Conservation (phyloP, 2,329 filamentous ascomycete species). For the Xylariaceae sp. region DNA sequence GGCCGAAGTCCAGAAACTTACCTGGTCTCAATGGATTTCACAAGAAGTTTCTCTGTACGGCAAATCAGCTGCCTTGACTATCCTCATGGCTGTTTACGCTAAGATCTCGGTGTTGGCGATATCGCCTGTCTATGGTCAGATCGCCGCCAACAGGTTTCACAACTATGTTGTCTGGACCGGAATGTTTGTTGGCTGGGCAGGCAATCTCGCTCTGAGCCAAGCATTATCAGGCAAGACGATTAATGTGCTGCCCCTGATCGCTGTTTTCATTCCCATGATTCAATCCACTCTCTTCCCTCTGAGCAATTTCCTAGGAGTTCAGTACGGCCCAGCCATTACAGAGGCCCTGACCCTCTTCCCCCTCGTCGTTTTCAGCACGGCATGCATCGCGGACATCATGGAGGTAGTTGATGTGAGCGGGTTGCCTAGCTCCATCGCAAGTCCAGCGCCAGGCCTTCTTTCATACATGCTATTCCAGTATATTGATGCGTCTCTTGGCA, state of each 20-base stretch:
- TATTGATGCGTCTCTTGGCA: constrained; percentile 39
- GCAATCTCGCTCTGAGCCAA: constrained; percentile 52
- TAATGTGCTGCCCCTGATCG: constrained; percentile 63
- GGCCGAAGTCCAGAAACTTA: constrained; percentile 2
- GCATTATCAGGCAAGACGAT: constrained; percentile 45
- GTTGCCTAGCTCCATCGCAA: constrained; percentile 52
- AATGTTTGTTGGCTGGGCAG: constrained; percentile 66
- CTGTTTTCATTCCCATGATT: constrained; percentile 66
- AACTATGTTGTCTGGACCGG: constrained; percentile 58
- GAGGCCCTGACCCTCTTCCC: constrained; percentile 70
- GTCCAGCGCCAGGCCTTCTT: constrained; percentile 59
- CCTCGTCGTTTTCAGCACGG: constrained; percentile 57
- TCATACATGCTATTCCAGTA: constrained; percentile 61
- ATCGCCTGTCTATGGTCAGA: constrained; percentile 82
- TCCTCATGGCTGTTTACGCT: constrained; percentile 58
- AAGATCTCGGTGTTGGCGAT: constrained; percentile 70
- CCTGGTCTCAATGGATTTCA: constrained; percentile 30
- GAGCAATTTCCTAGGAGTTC: constrained; percentile 61
- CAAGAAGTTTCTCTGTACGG: constrained; percentile 40
- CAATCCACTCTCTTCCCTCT: constrained; percentile 66
- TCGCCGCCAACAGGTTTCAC: constrained; percentile 71
- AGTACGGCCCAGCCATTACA: constrained; percentile 68
- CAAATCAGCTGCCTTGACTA: constrained; percentile 42
- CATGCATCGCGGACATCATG: constrained; percentile 58
- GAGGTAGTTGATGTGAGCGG: constrained; percentile 54